phyloP scores from a whole-genome alignment of 805 yeast species.

The Saturnispora diversa region DNA sequence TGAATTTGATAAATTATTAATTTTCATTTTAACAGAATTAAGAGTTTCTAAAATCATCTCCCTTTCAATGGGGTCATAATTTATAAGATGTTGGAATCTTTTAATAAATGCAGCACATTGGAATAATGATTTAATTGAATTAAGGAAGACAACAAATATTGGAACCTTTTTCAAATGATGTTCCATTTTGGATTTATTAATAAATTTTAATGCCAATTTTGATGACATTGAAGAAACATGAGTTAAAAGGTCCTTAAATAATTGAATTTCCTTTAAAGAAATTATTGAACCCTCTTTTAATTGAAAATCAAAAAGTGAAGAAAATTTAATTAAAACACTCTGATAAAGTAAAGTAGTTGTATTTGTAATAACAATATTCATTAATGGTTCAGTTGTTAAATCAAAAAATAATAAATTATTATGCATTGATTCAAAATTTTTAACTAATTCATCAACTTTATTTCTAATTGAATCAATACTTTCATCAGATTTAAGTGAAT shows the following conservation, averaged over 20 bases:
- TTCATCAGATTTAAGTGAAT: conserved; percentile 18
- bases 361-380: conserved; percentile 22
- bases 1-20: conserved; percentile 6
- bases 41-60: conserved; percentile 11
- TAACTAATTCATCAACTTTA: conserved; percentile 24
- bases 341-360: conserved; percentile 25
- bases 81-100: conserved; percentile 16
- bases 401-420: conserved; percentile 25
- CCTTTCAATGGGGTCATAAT: conserved; percentile 10
- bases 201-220: conserved; percentile 16
- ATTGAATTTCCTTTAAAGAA: conserved; percentile 16
- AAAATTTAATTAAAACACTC: conserved; percentile 22
- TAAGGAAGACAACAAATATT: conserved; percentile 21
- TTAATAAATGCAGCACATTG: conserved; percentile 22
- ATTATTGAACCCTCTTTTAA: conserved; percentile 15
- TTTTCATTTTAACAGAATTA: conserved; percentile 3
- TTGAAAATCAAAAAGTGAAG: conserved; percentile 19
- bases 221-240: conserved; percentile 19
- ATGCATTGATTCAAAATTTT: conserved; percentile 23
- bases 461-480: conserved; percentile 17
- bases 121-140: conserved; percentile 24
- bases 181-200: conserved; percentile 17
- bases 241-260: conserved; percentile 19
- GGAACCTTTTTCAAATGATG: conserved; percentile 17
- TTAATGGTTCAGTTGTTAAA: conserved; percentile 20